phyloP scores from a whole-genome alignment of 225 moss, liverwort and hornwort genomes.

The Marchantia paleacea region DNA sequence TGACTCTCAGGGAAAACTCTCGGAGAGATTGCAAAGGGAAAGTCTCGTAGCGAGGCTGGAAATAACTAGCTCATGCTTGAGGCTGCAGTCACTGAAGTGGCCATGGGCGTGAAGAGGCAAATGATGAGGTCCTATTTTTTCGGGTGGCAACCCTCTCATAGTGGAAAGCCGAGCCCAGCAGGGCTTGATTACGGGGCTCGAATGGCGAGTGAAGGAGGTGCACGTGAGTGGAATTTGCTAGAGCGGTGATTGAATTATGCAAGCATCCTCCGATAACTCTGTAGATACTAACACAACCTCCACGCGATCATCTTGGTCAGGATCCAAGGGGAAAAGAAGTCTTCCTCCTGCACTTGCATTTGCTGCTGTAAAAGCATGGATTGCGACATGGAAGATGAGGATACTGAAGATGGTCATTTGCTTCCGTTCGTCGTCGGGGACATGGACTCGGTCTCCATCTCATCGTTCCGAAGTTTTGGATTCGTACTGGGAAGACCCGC shows the following conservation, averaged over 20 bases:
- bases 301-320: not conserved
- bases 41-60: not conserved
- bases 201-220: not conserved
- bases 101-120: not conserved
- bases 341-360: not conserved
- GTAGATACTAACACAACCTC: not conserved
- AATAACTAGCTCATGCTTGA: not conserved
- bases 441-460: no score
- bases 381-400: slow-evolving; percentile 21
- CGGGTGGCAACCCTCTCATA: not conserved
- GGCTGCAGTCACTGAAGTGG: not conserved
- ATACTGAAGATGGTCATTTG: slow-evolving; percentile 20
- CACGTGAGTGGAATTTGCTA: not conserved
- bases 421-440: not conserved
- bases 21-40: no score
- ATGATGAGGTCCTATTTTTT: not conserved
- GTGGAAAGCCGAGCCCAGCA: not conserved
- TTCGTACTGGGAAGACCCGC: not conserved
- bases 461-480: not conserved
- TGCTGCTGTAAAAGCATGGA: slow-evolving; percentile 4
- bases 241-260: slow-evolving; percentile 3
- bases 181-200: not conserved
- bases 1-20: no score
- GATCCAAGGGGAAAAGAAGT: not conserved
- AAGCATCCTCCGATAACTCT: not conserved